Base-by-base conservation (phyloP, 768 basidiomycete species). In the Phanerochaete carnosa region DNA sequence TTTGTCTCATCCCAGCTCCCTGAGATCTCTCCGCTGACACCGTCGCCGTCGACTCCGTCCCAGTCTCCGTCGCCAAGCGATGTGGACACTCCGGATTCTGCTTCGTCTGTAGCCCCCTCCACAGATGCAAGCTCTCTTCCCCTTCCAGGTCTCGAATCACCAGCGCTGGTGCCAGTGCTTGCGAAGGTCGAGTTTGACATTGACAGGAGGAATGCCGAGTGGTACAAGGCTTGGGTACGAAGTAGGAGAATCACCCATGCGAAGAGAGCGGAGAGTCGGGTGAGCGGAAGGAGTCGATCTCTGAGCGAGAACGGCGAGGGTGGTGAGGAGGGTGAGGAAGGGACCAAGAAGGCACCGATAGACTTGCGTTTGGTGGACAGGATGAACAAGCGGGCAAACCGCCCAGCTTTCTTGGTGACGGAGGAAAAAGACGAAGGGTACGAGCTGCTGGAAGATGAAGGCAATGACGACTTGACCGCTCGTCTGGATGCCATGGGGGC, bases 181-280 rank as follows among this genome's bases (percentile, higher is more conserved):
- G 95, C 94, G 52, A 95, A 95, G 73, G 86, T 98, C 13, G 95
- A 98, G 72, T 97, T 98, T 67, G 94, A 97, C 70, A 88, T 98
- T 66, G 95, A 97, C 73, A 79, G 79, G 39, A 77, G 83, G 55
- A 87, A 80, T 64, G 95, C 94, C 1, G 76, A 76, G 2, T 97
- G 95, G 95, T 95, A 88, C 64, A 87, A 87, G n/a, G 86, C 87
- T 8, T 96, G 92, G 92, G 61, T 86, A 28, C 80, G 85, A 59
- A 90, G 86, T 67, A 76, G 90, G 59, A 79, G 79, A 60, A 75
- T 78, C 50, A 86, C 86, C 60, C 80, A 83, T 60, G 79, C 79
- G n/a, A 89, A 84, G 70, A 77, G 89, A 26, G 69, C 71, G 23
- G 81, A 79, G 64, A 82, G 80, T 62, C 67, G 74, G 46, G 65